A percentile compares a stretch with the other conserved stretches of the same genome.
Evolutionary conservation across 228 moss, liverwort and hornwort species (phyloP).

Genomic region (Sphagnum fallax): DNA sequence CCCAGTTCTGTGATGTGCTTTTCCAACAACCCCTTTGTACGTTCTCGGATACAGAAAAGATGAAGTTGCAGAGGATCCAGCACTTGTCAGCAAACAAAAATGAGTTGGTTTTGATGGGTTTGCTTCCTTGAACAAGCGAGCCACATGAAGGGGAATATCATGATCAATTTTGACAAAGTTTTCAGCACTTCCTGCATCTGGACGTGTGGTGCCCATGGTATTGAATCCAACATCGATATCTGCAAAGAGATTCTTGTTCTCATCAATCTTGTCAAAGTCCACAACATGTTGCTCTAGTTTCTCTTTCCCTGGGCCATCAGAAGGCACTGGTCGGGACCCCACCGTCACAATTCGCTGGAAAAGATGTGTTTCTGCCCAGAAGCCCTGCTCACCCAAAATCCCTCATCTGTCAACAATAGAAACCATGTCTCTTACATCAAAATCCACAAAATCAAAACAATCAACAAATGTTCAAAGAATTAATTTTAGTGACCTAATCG

Average conservation of each 20-base stretch:
- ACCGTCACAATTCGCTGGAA: constrained; percentile 40
- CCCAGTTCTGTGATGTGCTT: constrained; percentile 28
- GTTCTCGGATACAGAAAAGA: constrained; percentile 37
- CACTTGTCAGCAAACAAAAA: constrained; percentile 22
- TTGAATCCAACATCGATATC: constrained; percentile 51
- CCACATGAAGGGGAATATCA: constrained; percentile 39
- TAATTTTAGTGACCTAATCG: too few species aligned
- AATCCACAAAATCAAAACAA: neutral
- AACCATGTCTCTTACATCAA: neutral
- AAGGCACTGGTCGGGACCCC: constrained; percentile 37
- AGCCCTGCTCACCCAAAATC: constrained; percentile 16
- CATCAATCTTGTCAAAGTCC: constrained; percentile 48
- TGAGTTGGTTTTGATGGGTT: constrained; percentile 36
- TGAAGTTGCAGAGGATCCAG: constrained; percentile 24
- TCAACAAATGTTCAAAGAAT: too few species aligned
- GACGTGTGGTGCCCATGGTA: constrained; percentile 41
- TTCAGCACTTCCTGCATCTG: constrained; percentile 38
- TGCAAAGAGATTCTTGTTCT: constrained; percentile 34
- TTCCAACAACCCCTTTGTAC: constrained; percentile 46
- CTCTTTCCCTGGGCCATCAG: constrained; percentile 55
- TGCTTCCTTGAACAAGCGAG: constrained; percentile 44
- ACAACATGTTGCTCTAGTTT: constrained; percentile 53
- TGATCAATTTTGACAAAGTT: constrained; percentile 50
- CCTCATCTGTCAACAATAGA: neutral
- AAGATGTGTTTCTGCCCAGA: constrained; percentile 35